These are phyloP conservation scores for Mycocentrospora acerina DNA, from an alignment of 2,329 filamentous ascomycete species.

Conservation along the genomic window DNA sequence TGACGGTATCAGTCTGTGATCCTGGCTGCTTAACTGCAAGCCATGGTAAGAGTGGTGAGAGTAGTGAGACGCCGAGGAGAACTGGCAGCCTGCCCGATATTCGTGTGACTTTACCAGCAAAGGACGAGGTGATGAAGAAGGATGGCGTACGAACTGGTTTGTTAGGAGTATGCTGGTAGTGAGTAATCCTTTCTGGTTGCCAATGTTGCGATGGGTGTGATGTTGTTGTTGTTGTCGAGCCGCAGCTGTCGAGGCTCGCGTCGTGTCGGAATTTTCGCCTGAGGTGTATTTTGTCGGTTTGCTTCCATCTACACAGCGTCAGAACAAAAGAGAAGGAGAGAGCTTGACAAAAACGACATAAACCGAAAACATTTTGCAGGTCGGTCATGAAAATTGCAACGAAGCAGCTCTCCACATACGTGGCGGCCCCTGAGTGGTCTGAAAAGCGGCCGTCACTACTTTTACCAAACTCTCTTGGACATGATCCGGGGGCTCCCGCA, in stretches of 20 bases:
- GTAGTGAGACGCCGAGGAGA: too few species aligned
- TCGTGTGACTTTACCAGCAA: too few species aligned
- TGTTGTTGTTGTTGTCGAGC: not conserved
- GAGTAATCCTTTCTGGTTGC: not conserved
- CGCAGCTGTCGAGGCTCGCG: not conserved
- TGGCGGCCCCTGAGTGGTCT: constrained; percentile 48
- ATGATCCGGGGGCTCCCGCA: constrained; percentile 1
- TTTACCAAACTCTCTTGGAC: constrained; percentile 12
- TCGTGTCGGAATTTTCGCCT: too few species aligned
- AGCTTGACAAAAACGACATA: constrained; percentile 9
- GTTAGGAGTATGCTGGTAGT: too few species aligned
- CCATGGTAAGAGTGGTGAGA: too few species aligned
- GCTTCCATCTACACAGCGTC: not conserved
- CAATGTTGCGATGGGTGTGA: too few species aligned
- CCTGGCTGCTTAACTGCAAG: too few species aligned
- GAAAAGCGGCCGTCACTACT: constrained; percentile 37
- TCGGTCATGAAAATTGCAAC: constrained; percentile 14
- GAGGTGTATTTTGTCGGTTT: too few species aligned
- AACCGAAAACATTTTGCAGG: constrained; percentile 23
- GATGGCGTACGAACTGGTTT: too few species aligned
- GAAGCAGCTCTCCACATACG: constrained; percentile 34
- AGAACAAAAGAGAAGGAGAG: constrained; percentile 4
- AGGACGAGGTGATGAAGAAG: too few species aligned
- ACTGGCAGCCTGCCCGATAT: too few species aligned
- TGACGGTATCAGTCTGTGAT: too few species aligned